These are phyloP conservation scores for Lentinus tigrinus DNA, from an alignment of 768 basidiomycete genomes.

Conservation along the genomic window DNA sequence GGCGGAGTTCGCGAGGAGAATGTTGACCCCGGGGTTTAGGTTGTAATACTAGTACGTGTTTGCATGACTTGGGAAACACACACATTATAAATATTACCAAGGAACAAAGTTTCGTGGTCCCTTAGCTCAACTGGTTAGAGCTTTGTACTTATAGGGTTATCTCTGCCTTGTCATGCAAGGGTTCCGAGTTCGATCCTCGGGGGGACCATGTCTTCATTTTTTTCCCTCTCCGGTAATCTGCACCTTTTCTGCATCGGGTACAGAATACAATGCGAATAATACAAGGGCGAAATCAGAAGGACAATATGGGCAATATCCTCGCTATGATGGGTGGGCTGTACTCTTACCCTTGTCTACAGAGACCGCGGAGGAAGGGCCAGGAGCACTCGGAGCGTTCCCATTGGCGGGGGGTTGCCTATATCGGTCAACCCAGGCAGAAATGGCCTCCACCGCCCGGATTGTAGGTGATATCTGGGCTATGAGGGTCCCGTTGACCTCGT, in stretches of 20 bases:
- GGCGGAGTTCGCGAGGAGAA: slow-evolving; percentile 27
- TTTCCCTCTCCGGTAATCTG: not conserved
- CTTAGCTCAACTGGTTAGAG: slow-evolving; percentile 63
- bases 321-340: not conserved
- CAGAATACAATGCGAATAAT: not conserved
- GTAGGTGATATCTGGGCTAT: slow-evolving; percentile 16
- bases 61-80: too few species aligned
- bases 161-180: slow-evolving; percentile 46
- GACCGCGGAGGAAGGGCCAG: not conserved
- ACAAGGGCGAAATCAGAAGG: not conserved
- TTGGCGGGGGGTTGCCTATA: not conserved
- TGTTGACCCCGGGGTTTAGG: slow-evolving; percentile 9
- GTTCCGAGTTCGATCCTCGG: slow-evolving; percentile 65
- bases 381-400: not conserved
- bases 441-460: slow-evolving; percentile 18
- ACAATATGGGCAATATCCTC: not conserved
- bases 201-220: slow-evolving; percentile 40
- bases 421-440: slow-evolving; percentile 19
- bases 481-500: slow-evolving; percentile 16
- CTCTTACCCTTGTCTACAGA: slow-evolving; percentile 3
- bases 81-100: too few species aligned
- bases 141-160: slow-evolving; percentile 62
- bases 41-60: too few species aligned
- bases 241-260: too few species aligned
- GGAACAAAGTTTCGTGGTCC: too few species aligned